Percentiles rank a stretch among this genome's conserved stretches.
Conservation (phyloP, 1,139 yeast genomes). For the Hansenula sp. region DNA sequence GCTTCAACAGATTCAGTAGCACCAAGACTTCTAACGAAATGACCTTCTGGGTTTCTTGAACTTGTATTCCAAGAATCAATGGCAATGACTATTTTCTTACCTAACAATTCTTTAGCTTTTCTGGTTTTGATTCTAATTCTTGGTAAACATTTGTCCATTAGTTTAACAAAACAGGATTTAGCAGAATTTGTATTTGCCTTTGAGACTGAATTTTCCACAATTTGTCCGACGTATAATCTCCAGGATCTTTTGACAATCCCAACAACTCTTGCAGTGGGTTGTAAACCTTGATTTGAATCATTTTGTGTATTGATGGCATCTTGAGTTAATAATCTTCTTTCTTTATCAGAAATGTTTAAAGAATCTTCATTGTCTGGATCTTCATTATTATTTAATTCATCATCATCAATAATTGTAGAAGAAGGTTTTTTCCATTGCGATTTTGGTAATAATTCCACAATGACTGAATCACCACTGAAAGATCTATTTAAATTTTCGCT, state of each 20-base stretch:
- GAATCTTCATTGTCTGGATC: constrained; percentile 35
- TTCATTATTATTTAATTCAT: constrained; percentile 38
- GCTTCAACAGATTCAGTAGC: constrained; percentile 90
- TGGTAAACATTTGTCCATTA: constrained; percentile 90
- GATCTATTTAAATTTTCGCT: constrained; percentile 84
- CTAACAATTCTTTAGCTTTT: constrained; percentile 74
- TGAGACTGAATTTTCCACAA: constrained; percentile 75
- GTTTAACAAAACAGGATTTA: constrained; percentile 75
- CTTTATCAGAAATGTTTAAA: constrained; percentile 21
- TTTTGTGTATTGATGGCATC: constrained; percentile 68
- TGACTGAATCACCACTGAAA: constrained; percentile 88
- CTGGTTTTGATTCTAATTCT: constrained; percentile 84
- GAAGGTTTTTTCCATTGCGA: constrained; percentile 88
- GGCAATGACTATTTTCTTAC: constrained; percentile 86
- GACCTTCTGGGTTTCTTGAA: constrained; percentile 91
- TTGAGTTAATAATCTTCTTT: constrained; percentile 64
- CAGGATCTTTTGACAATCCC: constrained; percentile 88
- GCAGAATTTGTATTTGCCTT: constrained; percentile 49
- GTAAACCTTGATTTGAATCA: constrained; percentile 44
- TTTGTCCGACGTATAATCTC: constrained; percentile 95
- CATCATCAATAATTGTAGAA: constrained; percentile 67
- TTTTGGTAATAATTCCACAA: constrained; percentile 84
- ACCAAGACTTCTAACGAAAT: constrained; percentile 86
- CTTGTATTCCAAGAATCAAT: constrained; percentile 89
- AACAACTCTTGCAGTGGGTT: constrained; percentile 91